phyloP scores from a whole-genome alignment of 2,329 filamentous ascomycete species.

The Niveomyces coronatus region DNA sequence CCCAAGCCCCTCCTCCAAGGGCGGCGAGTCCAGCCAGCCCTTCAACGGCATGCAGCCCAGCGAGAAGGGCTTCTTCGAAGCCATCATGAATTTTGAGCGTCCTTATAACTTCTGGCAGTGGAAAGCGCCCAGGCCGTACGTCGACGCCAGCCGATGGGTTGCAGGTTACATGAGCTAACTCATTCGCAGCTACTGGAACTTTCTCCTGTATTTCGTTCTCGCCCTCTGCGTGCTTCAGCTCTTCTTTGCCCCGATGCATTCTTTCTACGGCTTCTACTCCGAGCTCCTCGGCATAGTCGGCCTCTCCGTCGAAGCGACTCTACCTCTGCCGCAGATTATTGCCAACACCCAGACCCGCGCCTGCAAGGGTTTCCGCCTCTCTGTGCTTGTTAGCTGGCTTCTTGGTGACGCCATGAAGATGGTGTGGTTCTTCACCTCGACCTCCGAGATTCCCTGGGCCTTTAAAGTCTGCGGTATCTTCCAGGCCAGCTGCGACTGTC shows the following conservation, averaged over 20 bases:
- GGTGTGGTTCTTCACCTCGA: constrained; percentile 71
- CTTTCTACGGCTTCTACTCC: constrained; percentile 56
- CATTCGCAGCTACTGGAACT: constrained; percentile 60
- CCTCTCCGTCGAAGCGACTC: constrained; percentile 67
- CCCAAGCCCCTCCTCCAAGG: constrained; percentile 47
- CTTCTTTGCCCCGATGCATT: constrained; percentile 47
- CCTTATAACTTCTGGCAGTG: constrained; percentile 81
- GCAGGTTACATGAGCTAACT: constrained; percentile 9
- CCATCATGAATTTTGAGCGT: constrained; percentile 31
- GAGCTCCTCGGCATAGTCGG: constrained; percentile 62
- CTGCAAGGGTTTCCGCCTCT: constrained; percentile 68
- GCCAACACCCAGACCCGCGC: constrained; percentile 58
- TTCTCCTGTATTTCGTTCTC: constrained; percentile 57
- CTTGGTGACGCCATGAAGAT: constrained; percentile 78
- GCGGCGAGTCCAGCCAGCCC: constrained; percentile 49
- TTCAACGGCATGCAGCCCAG: constrained; percentile 46
- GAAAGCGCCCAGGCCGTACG: constrained; percentile 57
- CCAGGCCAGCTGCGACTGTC: constrained; percentile 65
- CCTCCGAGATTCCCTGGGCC: constrained; percentile 58
- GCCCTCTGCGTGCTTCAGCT: constrained; percentile 54
- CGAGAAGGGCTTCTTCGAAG: constrained; percentile 12
- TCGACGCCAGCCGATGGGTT: constrained; percentile 11
- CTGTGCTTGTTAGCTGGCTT: constrained; percentile 68
- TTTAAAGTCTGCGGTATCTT: constrained; percentile 79
- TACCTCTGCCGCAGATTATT: constrained; percentile 70